Base-by-base conservation (phyloP, 495 filamentous ascomycete species). In the Diplogelasinospora grovesii region DNA sequence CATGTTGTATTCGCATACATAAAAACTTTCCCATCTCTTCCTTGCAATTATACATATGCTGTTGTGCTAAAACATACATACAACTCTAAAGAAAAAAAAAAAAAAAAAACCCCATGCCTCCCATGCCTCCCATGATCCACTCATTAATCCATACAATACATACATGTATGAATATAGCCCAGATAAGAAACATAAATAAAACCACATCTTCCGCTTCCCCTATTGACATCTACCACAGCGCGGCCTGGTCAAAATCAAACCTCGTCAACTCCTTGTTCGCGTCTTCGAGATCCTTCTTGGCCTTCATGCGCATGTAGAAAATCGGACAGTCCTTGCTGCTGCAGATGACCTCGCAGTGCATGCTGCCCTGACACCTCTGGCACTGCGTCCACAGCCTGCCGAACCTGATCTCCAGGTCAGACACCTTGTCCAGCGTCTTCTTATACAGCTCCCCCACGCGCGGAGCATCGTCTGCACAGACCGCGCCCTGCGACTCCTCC, bases 251-350 rank as follows among this genome's bases (percentile, higher is more conserved):
- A 49, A 78, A 76, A 71, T 98, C 92, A 68, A 97, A 99, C 56
- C 92, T 69, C 57, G 72, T 74, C 54, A 97, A 51, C 57, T 99
- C 93, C 70, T 86, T 95, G 45, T 88, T 88, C 3, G 77, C 79
- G 69, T 99, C 92, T 61, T 96, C 89, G 29, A 97, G 79, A 60
- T 99, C 92, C 69, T 97, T 99, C 78, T 95, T 95, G 19, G 89
- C 89, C 70, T 99, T 99, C 92, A 99, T 99, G 4, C 92, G 82
- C 92, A 97, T 99, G 58, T 99, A 99, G 66, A 96, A 99, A 48
- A 99, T 99, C 3, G 92, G 92, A 56, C 92, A 99, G 65, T 99
- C 92, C 55, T 84, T 84, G 49, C 83, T 89, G 27, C 82, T 86
- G 70, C 92, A 99, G 49, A 99, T 97, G 16, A 99, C 92, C 65